phyloP scores from a whole-genome alignment of 2,329 filamentous ascomycete species.

The Metarhizium anisopliae region DNA sequence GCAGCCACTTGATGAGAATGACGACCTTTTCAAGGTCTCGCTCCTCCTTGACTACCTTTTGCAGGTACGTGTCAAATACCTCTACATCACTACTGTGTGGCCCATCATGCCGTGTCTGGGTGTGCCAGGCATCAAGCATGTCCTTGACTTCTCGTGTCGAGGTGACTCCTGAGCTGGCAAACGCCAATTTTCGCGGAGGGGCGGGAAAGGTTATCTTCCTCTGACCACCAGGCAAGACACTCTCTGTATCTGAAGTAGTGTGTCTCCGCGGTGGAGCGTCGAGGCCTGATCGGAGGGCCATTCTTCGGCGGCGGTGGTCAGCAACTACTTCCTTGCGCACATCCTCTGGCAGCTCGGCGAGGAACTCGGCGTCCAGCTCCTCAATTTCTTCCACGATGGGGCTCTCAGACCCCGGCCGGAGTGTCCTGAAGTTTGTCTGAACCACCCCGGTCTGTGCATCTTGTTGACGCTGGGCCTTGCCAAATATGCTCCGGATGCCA shows the following conservation, averaged over 20 bases:
- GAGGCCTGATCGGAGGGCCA: conserved; percentile 47
- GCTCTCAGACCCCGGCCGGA: conserved; percentile 22
- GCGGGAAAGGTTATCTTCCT: conserved; percentile 36
- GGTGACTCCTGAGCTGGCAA: conserved; percentile 34
- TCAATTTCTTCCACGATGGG: conserved; percentile 26
- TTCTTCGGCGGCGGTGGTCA: conserved; percentile 52
- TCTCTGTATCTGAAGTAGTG: conserved; percentile 14
- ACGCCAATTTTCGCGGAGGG: conserved; percentile 35
- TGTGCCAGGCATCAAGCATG: conserved; percentile 69
- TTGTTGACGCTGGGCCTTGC: conserved; percentile 40
- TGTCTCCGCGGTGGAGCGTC: conserved; percentile 24
- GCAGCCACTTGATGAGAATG: conserved; percentile 60
- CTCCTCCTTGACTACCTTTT: conserved; percentile 65
- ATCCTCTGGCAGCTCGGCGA: conserved; percentile 75
- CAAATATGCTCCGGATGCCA: conserved; percentile 29
- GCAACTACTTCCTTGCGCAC: conserved; percentile 69
- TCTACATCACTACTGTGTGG: conserved; percentile 73
- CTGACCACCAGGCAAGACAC: conserved; percentile 25
- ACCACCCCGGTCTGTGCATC: conserved; percentile 51
- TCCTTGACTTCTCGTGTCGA: conserved; percentile 54
- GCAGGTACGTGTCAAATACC: conserved; percentile 65
- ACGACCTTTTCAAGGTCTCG: conserved; percentile 67
- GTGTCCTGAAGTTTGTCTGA: conserved; percentile 64
- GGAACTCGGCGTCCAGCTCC: conserved; percentile 60
- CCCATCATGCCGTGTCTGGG: conserved; percentile 60